Evolutionary conservation across 805 yeast genomes (phyloP).

Genomic region (Monosporozyma aquatica): DNA sequence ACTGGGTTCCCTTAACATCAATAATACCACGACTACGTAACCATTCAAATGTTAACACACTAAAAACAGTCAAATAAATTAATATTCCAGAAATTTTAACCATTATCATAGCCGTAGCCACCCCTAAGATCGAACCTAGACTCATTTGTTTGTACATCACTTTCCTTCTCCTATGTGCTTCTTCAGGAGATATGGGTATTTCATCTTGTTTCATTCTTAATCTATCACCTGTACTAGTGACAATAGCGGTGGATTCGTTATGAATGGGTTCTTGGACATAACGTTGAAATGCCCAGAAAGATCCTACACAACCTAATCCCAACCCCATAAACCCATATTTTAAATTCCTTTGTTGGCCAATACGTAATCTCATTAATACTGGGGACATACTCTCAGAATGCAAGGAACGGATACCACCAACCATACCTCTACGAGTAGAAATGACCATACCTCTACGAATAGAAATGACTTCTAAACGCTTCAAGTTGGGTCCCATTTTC

Average conservation of each 20-base stretch:
- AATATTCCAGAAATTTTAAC: constrained; percentile 22
- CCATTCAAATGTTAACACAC: constrained; percentile 20
- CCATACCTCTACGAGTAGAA: too few relatives aligned
- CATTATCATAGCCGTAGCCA: constrained; percentile 20
- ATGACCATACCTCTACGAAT: too few relatives aligned
- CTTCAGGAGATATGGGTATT: neutral
- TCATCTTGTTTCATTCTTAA: neutral
- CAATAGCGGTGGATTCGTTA: neutral
- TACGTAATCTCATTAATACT: too few relatives aligned
- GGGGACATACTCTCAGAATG: too few relatives aligned
- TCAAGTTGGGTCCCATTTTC: neutral
- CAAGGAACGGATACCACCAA: too few relatives aligned
- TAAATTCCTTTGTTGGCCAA: neutral
- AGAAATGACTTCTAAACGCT: too few relatives aligned
- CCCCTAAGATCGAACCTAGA: constrained; percentile 24
- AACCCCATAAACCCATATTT: neutral
- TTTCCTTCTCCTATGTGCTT: constrained; percentile 5
- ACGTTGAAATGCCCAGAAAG: too few relatives aligned
- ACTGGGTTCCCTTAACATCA: constrained; percentile 12
- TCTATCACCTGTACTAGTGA: neutral
- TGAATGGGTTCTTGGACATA: too few relatives aligned
- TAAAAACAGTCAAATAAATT: constrained; percentile 16
- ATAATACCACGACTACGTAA: constrained; percentile 19
- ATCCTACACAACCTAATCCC: too few relatives aligned
- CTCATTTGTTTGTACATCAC: constrained; percentile 20